A percentile compares a stretch with the other conserved stretches of the same genome.
Conservation (phyloP, 2,329 filamentous ascomycete species). For the Aspergillus brasiliensis region DNA sequence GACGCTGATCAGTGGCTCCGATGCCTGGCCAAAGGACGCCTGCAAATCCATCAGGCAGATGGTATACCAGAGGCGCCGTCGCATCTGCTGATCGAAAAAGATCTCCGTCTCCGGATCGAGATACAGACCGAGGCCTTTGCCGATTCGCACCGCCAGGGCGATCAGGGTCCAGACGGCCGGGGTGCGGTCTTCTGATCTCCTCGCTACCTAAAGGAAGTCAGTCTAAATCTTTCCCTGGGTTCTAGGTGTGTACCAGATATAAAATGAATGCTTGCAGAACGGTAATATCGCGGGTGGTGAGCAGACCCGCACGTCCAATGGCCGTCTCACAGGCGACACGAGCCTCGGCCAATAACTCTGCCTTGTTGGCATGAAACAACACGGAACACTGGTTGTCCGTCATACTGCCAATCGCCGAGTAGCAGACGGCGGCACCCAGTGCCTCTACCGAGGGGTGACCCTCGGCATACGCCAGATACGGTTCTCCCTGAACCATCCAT, state of each 20-base stretch:
- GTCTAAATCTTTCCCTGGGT: neutral
- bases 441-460: slow-evolving; percentile 13
- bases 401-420: slow-evolving; percentile 13
- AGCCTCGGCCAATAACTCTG: slow-evolving; percentile 12
- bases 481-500: slow-evolving; percentile 16
- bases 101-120: slow-evolving; percentile 24
- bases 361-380: slow-evolving; percentile 1
- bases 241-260: slow-evolving; percentile 21
- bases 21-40: neutral
- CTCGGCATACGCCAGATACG: slow-evolving; percentile 6
- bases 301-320: slow-evolving; percentile 21
- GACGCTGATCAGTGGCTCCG: neutral
- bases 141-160: slow-evolving; percentile 30
- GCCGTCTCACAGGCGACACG: too few relatives aligned
- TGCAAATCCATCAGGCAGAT: neutral
- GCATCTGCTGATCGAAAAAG: slow-evolving; percentile 27
- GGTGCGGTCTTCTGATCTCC: slow-evolving; percentile 22
- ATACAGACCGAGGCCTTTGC: slow-evolving; percentile 32
- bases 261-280: slow-evolving; percentile 32
- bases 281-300: slow-evolving; percentile 31
- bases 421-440: slow-evolving; percentile 22
- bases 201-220: neutral
- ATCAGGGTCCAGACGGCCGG: slow-evolving; percentile 35
- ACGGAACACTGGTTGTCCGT: neutral
- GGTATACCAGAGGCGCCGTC: neutral